Base-by-base conservation (phyloP, 352 stramenopile genomes). In the Pythium dissotocum region DNA sequence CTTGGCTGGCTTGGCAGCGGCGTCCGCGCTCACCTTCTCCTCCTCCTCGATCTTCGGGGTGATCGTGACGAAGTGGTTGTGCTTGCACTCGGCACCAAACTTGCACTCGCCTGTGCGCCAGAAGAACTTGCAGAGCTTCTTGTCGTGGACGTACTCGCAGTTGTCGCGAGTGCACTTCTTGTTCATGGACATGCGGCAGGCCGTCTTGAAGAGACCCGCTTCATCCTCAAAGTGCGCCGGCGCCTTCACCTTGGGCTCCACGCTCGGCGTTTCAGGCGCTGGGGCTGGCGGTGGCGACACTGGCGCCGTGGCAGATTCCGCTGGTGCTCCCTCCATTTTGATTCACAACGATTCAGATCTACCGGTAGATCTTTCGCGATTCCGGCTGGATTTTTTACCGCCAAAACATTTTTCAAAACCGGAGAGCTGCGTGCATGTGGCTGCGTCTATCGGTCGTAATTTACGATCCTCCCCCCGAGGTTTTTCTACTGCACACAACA, bases 61-160 rank as follows among this genome's bases (percentile, higher is more conserved):
- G 36, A 58, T 46, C 5, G 80, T 88, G 49, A 89, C 73, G 35
- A 82, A 81, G 67, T 92, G 82, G 67, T 89, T 89, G 52, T 68
- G 72, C 48, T 66, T 69, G 69, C 84, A 90, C 62, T 78, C 79
- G n/a, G 63, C 77, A 14, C 71, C 79, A 26, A 82, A 80, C 63
- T 80, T 87, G 75, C 84, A 90, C 16, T 68, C 52, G 52, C 84
- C 82, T 0, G 68, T 70, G 30, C 75, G 77, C 67, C 77, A 90
- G 58, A 77, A 92, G 60, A 61, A 66, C 7, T 30, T 14, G 32
- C 83, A 91, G 24, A 90, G 69, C 54, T 76, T 58, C 60, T 59
- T 64, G 74, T 92, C 84, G 64, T 92, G 84, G 60, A 90, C 75
- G 53, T 68, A 70, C 46, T 64, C 73, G 71, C 84, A 90, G 65